Evolutionary conservation across 73 alveolate genomes (phyloP).

Genomic region (Effrenium voratum): DNA sequence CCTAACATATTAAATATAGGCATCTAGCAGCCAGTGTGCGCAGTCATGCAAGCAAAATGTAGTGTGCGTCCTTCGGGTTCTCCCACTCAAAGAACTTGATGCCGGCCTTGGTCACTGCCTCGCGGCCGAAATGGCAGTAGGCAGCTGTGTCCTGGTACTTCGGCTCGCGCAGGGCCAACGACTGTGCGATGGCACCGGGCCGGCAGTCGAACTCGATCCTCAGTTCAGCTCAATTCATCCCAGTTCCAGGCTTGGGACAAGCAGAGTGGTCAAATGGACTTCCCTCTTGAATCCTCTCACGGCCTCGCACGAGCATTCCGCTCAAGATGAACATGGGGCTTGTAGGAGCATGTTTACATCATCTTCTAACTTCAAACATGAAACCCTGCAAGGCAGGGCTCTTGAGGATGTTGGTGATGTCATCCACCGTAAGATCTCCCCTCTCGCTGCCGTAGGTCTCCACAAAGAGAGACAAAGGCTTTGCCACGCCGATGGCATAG

Average conservation of each 20-base stretch:
- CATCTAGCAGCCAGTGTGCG: no score
- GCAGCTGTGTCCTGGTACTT: conserved; percentile 97
- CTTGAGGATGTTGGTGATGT: conserved; percentile 95
- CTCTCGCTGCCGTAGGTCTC: conserved; percentile 97
- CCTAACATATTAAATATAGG: no score
- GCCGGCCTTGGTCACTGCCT: conserved; percentile 95
- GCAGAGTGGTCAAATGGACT: background rate
- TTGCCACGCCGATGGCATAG: conserved; percentile 97
- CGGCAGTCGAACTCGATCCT: conserved; percentile 97
- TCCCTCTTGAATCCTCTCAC: background rate
- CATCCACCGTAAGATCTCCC: conserved; percentile 96
- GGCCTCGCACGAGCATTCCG: no score
- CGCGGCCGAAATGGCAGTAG: conserved; percentile 98
- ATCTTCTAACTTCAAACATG: no score
- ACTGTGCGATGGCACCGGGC: conserved; percentile 97
- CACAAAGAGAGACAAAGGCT: conserved; percentile 98
- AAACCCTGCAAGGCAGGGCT: no score
- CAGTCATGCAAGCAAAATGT: no score
- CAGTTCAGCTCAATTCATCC: no score
- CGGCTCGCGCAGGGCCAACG: conserved; percentile 96
- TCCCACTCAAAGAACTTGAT: conserved; percentile 97
- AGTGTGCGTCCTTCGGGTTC: conserved; percentile 96
- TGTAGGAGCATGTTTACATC: no score
- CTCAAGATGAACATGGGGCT: no score
- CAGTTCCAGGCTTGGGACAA: background rate